Evolutionary conservation across 306 rosid genomes (phyloP), one percentile per base, ranked within the genome.

Genomic region (Prunus fruticosa): DNA sequence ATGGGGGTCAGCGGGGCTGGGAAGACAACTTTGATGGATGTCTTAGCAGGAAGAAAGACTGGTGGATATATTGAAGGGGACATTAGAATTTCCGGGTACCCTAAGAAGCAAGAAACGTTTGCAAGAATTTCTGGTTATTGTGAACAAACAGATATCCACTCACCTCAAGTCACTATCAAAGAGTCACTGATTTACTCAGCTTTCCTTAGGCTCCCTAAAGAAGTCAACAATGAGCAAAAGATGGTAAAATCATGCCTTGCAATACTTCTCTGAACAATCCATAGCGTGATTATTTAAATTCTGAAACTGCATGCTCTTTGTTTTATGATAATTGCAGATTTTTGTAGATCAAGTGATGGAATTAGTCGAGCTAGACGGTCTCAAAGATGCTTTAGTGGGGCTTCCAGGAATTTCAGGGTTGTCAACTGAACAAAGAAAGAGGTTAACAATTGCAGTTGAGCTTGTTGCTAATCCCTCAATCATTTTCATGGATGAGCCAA

Each of bases 1-100:
- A 95, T 95, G 99, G 99, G 99, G 70, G 96, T 92, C 67, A 95
- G 99, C 54, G 99, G 99, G 13, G 99, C 99, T 11, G 99, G 99
- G 15, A 95, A 95, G 92, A 95, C 99, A 69, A 95, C 99, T 22
- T 86, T 95, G 74, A 95, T 95, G 99, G 99, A 95, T 88, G 99
- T 95, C 69, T 83, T 95, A 74, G 97, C 99, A 1, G 99, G 99
- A 85, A 83, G 99, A 84, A 95, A 95, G 80, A 95, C 99, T 0
- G 99, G 99, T 16, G 97, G 99, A 45, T 95, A 92, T 80, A 81
- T 90, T 41, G 97, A 95, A 86, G 99, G 99, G 0, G 97, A 95
- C 52, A 75, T 95, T 71, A 89, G 78, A 84, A 92, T 95, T 77
- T 95, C 99, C 0, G 99, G 99, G 54, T 90, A 83, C 86, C 93